A percentile compares a stretch with the other conserved stretches of the same genome.
These are phyloP conservation scores for Plenodomus lindquistii DNA, from an alignment of 2,329 filamentous ascomycete genomes.

Conservation along the genomic window DNA sequence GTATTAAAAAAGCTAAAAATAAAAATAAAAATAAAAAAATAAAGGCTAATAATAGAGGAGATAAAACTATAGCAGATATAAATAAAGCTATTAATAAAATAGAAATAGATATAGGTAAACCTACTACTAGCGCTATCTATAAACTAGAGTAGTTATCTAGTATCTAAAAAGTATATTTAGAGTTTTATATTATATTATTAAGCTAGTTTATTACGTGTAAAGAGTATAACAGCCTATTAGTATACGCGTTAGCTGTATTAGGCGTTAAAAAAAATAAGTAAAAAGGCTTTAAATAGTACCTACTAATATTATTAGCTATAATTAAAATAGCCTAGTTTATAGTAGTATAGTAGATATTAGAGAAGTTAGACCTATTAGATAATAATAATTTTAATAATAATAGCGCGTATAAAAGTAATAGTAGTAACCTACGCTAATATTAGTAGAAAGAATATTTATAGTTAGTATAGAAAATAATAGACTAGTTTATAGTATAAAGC, in stretches of 20 bases:
- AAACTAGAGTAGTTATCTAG: constrained; percentile 1
- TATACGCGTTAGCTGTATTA: constrained; percentile 22
- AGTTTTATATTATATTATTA: constrained; percentile 24
- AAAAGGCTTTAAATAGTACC: constrained; percentile 18
- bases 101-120: no score
- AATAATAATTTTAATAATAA: no score
- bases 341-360: constrained; percentile 20
- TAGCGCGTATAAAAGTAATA: constrained; percentile 9
- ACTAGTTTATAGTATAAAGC: constrained; percentile 15
- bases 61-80: no score
- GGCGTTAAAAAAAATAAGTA: constrained; percentile 17
- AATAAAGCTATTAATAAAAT: no score
- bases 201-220: constrained; percentile 12
- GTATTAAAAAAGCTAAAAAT: no score
- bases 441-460: constrained; percentile 14
- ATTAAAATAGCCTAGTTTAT: constrained; percentile 24
- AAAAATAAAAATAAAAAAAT: no score
- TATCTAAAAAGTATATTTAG: constrained; percentile 15
- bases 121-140: no score
- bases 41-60: neutral
- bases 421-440: neutral
- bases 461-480: constrained; percentile 16
- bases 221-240: constrained; percentile 23
- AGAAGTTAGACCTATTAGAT: neutral
- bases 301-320: constrained; percentile 17